Percentiles rank a stretch among this genome's conserved stretches.
Evolutionary conservation across 768 basidiomycete genomes (phyloP).

Genomic region (Hydnomerulius pinastri): DNA sequence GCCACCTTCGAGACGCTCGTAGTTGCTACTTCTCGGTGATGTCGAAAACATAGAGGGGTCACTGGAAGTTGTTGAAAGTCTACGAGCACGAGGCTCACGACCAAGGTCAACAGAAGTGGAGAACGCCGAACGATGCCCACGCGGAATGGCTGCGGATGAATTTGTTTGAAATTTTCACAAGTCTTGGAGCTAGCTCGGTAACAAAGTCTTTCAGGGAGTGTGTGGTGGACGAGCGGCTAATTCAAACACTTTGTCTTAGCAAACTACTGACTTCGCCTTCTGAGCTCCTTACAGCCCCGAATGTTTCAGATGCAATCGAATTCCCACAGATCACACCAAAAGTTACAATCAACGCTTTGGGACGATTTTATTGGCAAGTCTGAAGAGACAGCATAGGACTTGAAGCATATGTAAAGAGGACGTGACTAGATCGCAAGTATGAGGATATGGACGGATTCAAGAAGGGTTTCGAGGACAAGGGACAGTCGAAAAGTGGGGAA

Average conservation of each 20-base stretch:
- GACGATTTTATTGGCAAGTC: slow-evolving; percentile 3
- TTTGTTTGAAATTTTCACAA: not conserved
- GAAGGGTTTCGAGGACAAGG: not conserved
- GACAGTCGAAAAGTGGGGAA: not conserved
- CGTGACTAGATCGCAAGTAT: not conserved
- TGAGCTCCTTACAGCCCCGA: too few relatives aligned
- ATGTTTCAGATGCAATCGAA: too few relatives aligned
- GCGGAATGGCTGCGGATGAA: slow-evolving; percentile 21
- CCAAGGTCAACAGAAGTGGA: slow-evolving; percentile 34
- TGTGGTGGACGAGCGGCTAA: too few relatives aligned
- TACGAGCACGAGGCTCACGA: slow-evolving; percentile 25
- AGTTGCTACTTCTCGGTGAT: slow-evolving; percentile 46
- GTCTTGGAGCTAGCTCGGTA: too few relatives aligned
- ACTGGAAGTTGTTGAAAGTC: slow-evolving; percentile 3
- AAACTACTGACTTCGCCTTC: too few relatives aligned
- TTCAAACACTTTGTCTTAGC: too few relatives aligned
- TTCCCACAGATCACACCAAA: not conserved
- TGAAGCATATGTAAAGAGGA: not conserved
- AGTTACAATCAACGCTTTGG: not conserved
- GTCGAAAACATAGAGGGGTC: slow-evolving; percentile 21
- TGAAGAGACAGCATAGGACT: slow-evolving; percentile 5
- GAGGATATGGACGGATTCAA: slow-evolving; percentile 4
- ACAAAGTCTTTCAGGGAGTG: too few relatives aligned
- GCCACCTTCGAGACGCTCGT: slow-evolving; percentile 64
- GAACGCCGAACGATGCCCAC: slow-evolving; percentile 19